A percentile compares a stretch with the other conserved stretches of the same genome.
Conservation (phyloP, 2,329 filamentous ascomycete species). For the Phyllosticta capitalensis region DNA sequence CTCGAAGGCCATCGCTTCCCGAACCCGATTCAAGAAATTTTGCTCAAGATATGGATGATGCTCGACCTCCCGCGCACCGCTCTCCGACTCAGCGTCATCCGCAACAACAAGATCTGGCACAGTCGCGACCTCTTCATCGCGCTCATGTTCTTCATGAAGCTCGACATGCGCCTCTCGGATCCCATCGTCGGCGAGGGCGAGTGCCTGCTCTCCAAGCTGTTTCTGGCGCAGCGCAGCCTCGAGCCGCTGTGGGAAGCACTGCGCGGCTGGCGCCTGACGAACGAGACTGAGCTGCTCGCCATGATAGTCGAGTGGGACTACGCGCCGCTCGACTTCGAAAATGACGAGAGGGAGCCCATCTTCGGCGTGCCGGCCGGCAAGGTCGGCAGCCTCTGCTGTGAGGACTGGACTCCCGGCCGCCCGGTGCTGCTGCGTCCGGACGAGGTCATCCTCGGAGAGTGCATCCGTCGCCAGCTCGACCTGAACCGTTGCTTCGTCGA, state of each 20-base stretch:
- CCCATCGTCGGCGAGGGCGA: slow-evolving; percentile 47
- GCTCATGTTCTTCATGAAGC: slow-evolving; percentile 60
- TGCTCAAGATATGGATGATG: slow-evolving; percentile 59
- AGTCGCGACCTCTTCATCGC: slow-evolving; percentile 52
- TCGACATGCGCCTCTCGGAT: slow-evolving; percentile 60
- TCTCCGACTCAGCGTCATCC: slow-evolving; percentile 46
- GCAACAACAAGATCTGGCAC: slow-evolving; percentile 45
- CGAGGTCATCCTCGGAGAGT: slow-evolving; percentile 11
- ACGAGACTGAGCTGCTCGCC: slow-evolving; percentile 43
- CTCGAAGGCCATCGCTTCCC: slow-evolving; percentile 43
- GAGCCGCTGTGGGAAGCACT: slow-evolving; percentile 52
- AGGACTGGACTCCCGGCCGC: slow-evolving; percentile 5
- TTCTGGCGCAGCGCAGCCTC: slow-evolving; percentile 48
- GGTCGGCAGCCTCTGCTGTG: background rate
- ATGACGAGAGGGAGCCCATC: background rate
- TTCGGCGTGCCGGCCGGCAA: slow-evolving; percentile 1
- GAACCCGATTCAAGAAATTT: slow-evolving; percentile 38
- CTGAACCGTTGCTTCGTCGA: slow-evolving; percentile 8
- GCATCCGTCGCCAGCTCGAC: slow-evolving; percentile 2
- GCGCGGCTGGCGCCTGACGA: slow-evolving; percentile 44
- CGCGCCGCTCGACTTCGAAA: background rate
- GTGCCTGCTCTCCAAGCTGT: slow-evolving; percentile 18
- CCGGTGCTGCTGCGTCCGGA: slow-evolving; percentile 11
- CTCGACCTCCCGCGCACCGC: slow-evolving; percentile 55
- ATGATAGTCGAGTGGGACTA: slow-evolving; percentile 52